Evolutionary conservation across 2,329 filamentous ascomycete genomes (phyloP).

Genomic region (Neonectria sp.): DNA sequence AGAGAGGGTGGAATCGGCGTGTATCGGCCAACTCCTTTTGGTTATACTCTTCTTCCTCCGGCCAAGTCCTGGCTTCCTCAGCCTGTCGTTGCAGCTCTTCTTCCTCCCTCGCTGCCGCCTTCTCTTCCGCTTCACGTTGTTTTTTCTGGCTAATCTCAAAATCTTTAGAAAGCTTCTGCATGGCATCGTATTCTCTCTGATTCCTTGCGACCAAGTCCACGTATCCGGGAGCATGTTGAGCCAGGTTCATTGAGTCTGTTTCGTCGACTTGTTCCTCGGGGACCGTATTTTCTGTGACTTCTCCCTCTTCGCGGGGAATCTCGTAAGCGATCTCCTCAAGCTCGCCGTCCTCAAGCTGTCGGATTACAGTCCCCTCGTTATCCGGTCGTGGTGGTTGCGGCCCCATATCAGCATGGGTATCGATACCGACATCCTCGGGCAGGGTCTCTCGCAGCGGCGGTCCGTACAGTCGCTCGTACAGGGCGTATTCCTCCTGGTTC

Average conservation of each 20-base stretch:
- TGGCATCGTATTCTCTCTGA: slow-evolving; percentile 69
- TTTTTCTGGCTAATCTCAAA: slow-evolving; percentile 64
- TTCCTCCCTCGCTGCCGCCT: slow-evolving; percentile 52
- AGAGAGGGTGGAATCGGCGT: slow-evolving; percentile 80
- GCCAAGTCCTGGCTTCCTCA: slow-evolving; percentile 46
- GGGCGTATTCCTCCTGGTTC: slow-evolving; percentile 76
- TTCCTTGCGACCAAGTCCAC: slow-evolving; percentile 66
- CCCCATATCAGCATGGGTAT: slow-evolving; percentile 57
- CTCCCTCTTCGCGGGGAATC: slow-evolving; percentile 38
- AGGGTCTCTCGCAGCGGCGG: slow-evolving; percentile 75
- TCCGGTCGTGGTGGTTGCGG: slow-evolving; percentile 35
- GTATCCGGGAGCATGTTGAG: slow-evolving; percentile 55
- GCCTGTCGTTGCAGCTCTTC: slow-evolving; percentile 49
- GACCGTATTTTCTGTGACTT: slow-evolving; percentile 20
- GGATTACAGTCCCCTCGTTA: slow-evolving; percentile 64
- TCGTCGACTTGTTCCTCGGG: slow-evolving; percentile 40
- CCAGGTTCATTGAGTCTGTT: slow-evolving; percentile 46
- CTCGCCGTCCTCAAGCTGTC: slow-evolving; percentile 68
- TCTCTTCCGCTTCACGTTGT: slow-evolving; percentile 49
- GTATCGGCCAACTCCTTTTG: slow-evolving; percentile 52
- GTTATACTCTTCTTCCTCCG: slow-evolving; percentile 52
- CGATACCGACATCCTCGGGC: slow-evolving; percentile 71
- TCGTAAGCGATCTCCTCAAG: slow-evolving; percentile 74
- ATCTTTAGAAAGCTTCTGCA: slow-evolving; percentile 70
- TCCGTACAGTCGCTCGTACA: slow-evolving; percentile 89